Evolutionary conservation across 352 stramenopile genomes (phyloP).

Genomic region (Globisporangium megalacanthum): DNA sequence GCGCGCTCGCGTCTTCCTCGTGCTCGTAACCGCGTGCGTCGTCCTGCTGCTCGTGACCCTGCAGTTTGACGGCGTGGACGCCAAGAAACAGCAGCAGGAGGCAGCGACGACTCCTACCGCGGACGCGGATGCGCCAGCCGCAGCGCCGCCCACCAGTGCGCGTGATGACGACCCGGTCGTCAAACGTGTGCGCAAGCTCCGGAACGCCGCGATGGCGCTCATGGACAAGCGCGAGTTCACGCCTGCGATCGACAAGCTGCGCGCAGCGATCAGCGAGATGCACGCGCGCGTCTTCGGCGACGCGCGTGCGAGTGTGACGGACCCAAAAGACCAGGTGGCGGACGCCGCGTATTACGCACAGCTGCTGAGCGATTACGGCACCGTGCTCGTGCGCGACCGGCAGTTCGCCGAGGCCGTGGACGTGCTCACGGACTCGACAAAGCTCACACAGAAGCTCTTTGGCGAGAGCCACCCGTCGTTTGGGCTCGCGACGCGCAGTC

Average conservation of each 20-base stretch:
- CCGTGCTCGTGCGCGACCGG: slow-evolving; percentile 63
- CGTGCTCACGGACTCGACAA: slow-evolving; percentile 67
- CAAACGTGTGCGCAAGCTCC: slow-evolving; percentile 53
- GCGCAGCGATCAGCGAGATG: slow-evolving; percentile 56
- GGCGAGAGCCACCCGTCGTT: slow-evolving; percentile 77
- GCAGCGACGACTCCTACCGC: background rate
- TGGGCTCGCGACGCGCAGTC: slow-evolving; percentile 62
- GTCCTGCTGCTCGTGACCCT: slow-evolving; percentile 20
- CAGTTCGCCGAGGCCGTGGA: slow-evolving; percentile 73
- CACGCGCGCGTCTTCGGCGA: slow-evolving; percentile 68
- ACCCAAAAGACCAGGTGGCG: slow-evolving; percentile 48
- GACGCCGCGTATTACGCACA: slow-evolving; percentile 75
- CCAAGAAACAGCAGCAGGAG: slow-evolving; percentile 4
- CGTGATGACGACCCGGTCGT: slow-evolving; percentile 44
- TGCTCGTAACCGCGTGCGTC: slow-evolving; percentile 10
- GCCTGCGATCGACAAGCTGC: slow-evolving; percentile 52
- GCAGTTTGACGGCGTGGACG: slow-evolving; percentile 8
- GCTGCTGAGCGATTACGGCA: slow-evolving; percentile 76
- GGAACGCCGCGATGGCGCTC: slow-evolving; percentile 68
- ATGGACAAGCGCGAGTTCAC: slow-evolving; percentile 62
- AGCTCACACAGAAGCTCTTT: slow-evolving; percentile 73
- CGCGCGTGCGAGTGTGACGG: slow-evolving; percentile 36
- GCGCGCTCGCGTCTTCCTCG: background rate
- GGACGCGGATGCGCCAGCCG: background rate
- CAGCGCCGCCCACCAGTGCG: slow-evolving; percentile 9